Percentiles rank a stretch among this genome's conserved stretches.
These are phyloP conservation scores for Bipolaris victoriae DNA, from an alignment of 2,329 filamentous ascomycete species.

Conservation along the genomic window DNA sequence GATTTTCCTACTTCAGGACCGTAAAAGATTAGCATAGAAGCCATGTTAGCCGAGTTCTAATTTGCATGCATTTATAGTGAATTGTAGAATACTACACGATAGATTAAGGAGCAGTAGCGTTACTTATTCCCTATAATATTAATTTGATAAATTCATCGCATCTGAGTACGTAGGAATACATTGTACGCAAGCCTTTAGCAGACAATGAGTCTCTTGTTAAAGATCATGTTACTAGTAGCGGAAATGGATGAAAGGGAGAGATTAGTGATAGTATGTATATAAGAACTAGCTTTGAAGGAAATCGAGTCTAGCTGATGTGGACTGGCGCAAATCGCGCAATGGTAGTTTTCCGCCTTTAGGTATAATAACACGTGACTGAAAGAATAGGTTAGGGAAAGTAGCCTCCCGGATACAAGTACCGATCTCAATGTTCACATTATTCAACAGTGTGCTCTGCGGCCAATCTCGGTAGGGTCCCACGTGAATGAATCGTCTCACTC, in stretches of 20 bases:
- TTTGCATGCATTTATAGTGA: too few species aligned
- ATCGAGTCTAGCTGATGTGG: neutral
- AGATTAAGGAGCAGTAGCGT: too few species aligned
- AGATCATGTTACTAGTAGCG: neutral
- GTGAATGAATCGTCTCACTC: constrained; percentile 26
- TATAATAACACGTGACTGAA: neutral
- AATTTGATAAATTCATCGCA: too few species aligned
- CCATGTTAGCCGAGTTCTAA: too few species aligned
- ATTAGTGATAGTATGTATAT: neutral
- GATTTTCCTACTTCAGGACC: too few species aligned
- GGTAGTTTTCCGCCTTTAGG: neutral
- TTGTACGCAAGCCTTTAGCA: neutral
- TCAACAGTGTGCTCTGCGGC: constrained; percentile 22
- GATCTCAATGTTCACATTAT: neutral
- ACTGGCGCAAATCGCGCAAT: neutral
- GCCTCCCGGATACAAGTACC: neutral
- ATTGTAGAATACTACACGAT: too few species aligned
- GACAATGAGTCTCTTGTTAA: neutral
- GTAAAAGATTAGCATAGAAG: too few species aligned
- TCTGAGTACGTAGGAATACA: too few species aligned
- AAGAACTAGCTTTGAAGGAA: neutral
- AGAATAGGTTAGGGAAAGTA: neutral
- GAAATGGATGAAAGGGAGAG: neutral
- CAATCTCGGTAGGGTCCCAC: constrained; percentile 17
- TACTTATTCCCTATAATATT: too few species aligned